Evolutionary conservation across 75 land plant species (phyloP).

Genomic region (Isoetes taiwanensis): DNA sequence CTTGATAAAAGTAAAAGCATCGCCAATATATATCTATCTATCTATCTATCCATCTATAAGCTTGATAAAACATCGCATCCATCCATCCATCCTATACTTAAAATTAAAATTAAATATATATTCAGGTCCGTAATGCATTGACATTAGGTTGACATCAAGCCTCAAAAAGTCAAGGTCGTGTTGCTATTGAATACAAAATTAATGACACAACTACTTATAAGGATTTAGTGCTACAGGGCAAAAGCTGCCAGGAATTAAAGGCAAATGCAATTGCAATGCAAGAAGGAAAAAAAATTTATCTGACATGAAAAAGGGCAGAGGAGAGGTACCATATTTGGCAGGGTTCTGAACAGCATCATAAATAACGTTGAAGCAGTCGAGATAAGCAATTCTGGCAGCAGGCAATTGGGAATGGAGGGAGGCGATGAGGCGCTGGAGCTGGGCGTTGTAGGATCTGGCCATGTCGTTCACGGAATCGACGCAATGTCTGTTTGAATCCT

Average conservation of each 20-base stretch:
- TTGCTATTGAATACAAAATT: neutral
- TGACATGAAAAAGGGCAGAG: neutral
- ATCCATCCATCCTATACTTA: neutral
- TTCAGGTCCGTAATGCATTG: too few species aligned
- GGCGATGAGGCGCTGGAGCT: slow-evolving; percentile 13
- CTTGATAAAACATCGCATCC: neutral
- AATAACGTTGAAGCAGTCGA: slow-evolving; percentile 25
- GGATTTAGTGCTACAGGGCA: neutral
- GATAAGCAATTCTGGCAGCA: slow-evolving; percentile 15
- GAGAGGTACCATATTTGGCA: slow-evolving; percentile 25
- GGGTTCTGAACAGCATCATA: slow-evolving; percentile 32
- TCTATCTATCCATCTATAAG: neutral
- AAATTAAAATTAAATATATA: neutral
- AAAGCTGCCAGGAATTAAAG: neutral
- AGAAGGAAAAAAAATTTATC: neutral
- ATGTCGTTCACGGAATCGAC: slow-evolving; percentile 33
- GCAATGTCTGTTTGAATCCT: slow-evolving; percentile 14
- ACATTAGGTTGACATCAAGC: neutral
- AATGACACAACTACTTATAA: neutral
- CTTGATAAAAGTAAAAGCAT: neutral
- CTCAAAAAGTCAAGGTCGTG: neutral
- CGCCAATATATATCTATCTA: neutral
- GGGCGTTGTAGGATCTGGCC: slow-evolving; percentile 27
- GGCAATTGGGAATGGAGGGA: neutral
- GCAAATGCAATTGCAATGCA: neutral